These are phyloP conservation scores for Flaveria brownii DNA, from an alignment of 129 eudicot genomes.

Conservation along the genomic window DNA sequence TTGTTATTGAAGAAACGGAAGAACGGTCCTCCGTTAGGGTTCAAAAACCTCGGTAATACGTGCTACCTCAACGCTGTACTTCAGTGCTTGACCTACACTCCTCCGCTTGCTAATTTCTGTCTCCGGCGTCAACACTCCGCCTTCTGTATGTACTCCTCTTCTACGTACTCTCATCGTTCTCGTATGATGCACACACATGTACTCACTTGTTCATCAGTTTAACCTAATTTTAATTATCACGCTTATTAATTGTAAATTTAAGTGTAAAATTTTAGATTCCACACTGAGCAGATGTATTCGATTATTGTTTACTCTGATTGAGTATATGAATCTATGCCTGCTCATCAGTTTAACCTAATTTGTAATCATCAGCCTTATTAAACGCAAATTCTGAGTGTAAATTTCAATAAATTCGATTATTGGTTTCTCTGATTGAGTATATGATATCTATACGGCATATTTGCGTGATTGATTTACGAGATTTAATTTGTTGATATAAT, in stretches of 20 bases:
- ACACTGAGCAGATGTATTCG: too few relatives aligned
- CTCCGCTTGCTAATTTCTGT: slow-evolving; percentile 95
- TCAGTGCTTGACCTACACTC: slow-evolving; percentile 96
- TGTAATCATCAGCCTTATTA: background rate
- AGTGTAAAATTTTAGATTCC: background rate
- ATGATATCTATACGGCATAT: background rate
- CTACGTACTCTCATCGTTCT: background rate
- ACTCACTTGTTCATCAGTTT: slow-evolving; percentile 6
- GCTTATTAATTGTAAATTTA: background rate
- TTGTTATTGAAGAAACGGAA: slow-evolving; percentile 54
- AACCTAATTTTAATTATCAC: slow-evolving; percentile 15
- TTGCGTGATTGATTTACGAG: background rate
- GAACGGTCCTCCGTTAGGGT: slow-evolving; percentile 80
- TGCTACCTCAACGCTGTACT: slow-evolving; percentile 94
- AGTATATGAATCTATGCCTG: background rate
- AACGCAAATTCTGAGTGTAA: background rate
- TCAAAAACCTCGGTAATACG: slow-evolving; percentile 82
- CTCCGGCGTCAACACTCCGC: slow-evolving; percentile 65
- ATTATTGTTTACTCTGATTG: background rate
- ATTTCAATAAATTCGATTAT: background rate
- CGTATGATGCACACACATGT: background rate
- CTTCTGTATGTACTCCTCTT: slow-evolving; percentile 45
- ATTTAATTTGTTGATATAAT: background rate
- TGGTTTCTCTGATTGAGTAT: background rate
- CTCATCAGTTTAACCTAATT: background rate